phyloP scores from a whole-genome alignment of 768 basidiomycete species.

The Amanita pseudoporphyria region DNA sequence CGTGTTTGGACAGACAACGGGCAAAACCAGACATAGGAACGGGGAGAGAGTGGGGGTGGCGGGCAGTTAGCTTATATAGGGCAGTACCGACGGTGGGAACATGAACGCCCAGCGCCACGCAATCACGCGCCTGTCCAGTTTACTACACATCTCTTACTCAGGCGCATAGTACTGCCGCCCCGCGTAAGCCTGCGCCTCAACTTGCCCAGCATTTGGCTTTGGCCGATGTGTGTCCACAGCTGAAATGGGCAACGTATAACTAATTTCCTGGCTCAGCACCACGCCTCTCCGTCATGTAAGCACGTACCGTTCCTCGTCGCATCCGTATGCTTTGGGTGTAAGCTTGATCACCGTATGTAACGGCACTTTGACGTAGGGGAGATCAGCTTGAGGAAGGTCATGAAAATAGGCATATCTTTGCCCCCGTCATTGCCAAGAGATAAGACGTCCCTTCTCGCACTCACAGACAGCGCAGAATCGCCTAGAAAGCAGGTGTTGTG shows the following conservation, averaged over 20 bases:
- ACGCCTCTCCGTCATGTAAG: background rate
- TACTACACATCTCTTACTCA: conserved; percentile 5
- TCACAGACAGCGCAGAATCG: conserved; percentile 72
- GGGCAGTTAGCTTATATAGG: background rate
- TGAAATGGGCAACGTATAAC: conserved; percentile 81
- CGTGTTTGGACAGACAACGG: background rate
- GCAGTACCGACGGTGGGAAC: background rate
- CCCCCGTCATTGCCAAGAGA: conserved; percentile 19
- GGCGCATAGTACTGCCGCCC: conserved; percentile 37
- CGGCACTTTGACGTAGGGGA: conserved; percentile 97
- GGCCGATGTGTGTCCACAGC: conserved; percentile 92
- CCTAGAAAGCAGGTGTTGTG: conserved; percentile 24
- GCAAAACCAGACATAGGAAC: background rate
- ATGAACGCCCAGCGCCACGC: conserved; percentile 15
- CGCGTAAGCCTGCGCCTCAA: conserved; percentile 21
- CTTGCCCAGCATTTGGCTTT: conserved; percentile 37
- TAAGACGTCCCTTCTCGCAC: conserved; percentile 15
- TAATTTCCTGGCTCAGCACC: conserved; percentile 16
- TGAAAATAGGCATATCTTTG: conserved; percentile 96
- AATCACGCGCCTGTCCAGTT: background rate
- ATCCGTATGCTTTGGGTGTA: conserved; percentile 97
- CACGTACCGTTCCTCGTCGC: conserved; percentile 85
- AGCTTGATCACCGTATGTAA: conserved; percentile 97
- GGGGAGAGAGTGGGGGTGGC: background rate
- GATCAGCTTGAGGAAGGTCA: conserved; percentile 80